Evolutionary conservation across 139 green algal genomes (phyloP).

Genomic region (Tetraselmis chui): DNA sequence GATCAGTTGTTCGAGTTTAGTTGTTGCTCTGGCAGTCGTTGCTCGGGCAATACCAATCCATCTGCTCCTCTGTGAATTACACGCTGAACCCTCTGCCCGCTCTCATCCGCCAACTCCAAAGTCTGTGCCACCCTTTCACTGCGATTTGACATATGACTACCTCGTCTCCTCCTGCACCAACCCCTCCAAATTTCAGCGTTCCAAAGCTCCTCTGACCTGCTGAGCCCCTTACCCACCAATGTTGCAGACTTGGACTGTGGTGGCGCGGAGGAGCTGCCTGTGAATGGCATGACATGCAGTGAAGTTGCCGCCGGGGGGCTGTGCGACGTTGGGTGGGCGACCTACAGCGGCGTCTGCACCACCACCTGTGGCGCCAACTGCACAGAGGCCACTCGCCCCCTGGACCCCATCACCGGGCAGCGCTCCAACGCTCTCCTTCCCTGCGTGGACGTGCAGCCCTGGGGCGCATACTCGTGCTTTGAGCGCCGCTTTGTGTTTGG

Average conservation of each 20-base stretch:
- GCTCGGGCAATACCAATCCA: too few species aligned
- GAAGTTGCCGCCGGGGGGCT: neutral
- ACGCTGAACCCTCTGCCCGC: too few species aligned
- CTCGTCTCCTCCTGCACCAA: too few species aligned
- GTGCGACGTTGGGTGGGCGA: neutral
- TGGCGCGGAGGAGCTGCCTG: neutral
- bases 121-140: too few species aligned
- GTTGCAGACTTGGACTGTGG: neutral
- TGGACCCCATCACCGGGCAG: neutral
- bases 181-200: too few species aligned
- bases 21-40: too few species aligned
- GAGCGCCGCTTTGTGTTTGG: neutral
- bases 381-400: neutral
- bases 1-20: too few species aligned
- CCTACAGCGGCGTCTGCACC: neutral
- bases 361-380: neutral
- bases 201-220: too few species aligned
- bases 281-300: neutral
- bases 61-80: too few species aligned
- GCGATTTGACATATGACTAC: too few species aligned
- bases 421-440: neutral
- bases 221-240: too few species aligned
- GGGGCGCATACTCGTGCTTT: neutral
- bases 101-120: too few species aligned
- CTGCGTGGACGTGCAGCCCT: neutral